Evolutionary conservation across 164 flowering plant genomes (phyloP).

Genomic region (Sextonia rubra): DNA sequence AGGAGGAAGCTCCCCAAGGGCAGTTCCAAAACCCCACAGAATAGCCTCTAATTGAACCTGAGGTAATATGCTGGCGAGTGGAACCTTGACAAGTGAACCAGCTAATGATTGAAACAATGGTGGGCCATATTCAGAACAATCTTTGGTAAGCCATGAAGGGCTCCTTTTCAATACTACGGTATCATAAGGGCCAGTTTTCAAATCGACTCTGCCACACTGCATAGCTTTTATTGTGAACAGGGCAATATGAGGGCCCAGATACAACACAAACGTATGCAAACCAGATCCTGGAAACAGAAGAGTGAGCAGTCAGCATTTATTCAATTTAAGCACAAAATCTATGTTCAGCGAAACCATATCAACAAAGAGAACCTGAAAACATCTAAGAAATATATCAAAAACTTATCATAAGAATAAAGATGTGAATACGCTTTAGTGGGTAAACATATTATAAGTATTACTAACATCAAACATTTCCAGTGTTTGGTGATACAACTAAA

Average conservation of each 20-base stretch:
- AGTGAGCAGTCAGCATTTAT: background rate
- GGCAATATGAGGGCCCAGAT: constrained; percentile 94
- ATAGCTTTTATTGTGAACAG: constrained; percentile 80
- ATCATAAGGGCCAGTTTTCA: constrained; percentile 85
- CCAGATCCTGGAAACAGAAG: constrained; percentile 60
- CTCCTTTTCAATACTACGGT: constrained; percentile 74
- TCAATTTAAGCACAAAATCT: background rate
- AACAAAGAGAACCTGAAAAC: no score
- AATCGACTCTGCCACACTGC: constrained; percentile 87
- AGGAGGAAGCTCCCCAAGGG: constrained; percentile 98
- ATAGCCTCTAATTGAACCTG: constrained; percentile 87
- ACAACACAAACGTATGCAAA: constrained; percentile 89
- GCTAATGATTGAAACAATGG: constrained; percentile 47
- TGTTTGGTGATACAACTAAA: no score
- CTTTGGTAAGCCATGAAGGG: constrained; percentile 89
- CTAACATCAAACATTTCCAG: no score
- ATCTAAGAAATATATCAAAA: no score
- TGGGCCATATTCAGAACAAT: constrained; percentile 79
- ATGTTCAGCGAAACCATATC: no score
- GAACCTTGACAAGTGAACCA: constrained; percentile 44
- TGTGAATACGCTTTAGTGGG: no score
- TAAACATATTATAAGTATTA: no score
- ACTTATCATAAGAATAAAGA: no score
- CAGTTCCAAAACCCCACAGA: constrained; percentile 95
- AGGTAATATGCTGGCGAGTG: constrained; percentile 80